Conservation (phyloP, 805 yeast species). For the Sugiyamaella chiloensis region DNA sequence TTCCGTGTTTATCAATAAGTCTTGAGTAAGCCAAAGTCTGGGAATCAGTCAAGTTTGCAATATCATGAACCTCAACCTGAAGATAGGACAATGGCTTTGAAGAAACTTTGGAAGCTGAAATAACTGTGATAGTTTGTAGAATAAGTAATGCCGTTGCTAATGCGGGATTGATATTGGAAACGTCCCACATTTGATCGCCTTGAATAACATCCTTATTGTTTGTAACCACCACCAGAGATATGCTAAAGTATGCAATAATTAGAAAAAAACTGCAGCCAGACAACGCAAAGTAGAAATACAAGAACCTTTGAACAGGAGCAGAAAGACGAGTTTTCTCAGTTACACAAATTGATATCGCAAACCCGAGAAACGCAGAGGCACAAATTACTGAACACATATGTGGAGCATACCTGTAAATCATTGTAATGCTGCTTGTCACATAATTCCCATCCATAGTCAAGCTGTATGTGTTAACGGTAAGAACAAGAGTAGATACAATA, state of each 20-base stretch:
- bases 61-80: constrained; percentile 31
- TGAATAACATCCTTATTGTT: background rate
- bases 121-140: constrained; percentile 23
- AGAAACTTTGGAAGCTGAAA: constrained; percentile 25
- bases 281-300: constrained; percentile 19
- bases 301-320: constrained; percentile 19
- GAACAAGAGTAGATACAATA: constrained; percentile 5
- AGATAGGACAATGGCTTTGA: constrained; percentile 29
- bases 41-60: constrained; percentile 23
- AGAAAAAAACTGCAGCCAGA: constrained; percentile 18
- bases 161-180: constrained; percentile 14
- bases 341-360: constrained; percentile 21
- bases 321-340: constrained; percentile 26
- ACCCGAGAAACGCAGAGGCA: constrained; percentile 26
- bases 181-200: constrained; percentile 4
- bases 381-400: constrained; percentile 17
- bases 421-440: background rate
- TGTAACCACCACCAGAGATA: constrained; percentile 18
- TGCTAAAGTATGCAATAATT: constrained; percentile 23
- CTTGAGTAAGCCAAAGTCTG: constrained; percentile 33
- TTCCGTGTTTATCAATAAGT: constrained; percentile 33
- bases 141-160: constrained; percentile 17
- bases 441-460: background rate
- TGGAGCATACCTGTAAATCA: constrained; percentile 3
- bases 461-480: constrained; percentile 6